Conservation (phyloP, 305 asterid species). For the Fraxinus sp. region DNA sequence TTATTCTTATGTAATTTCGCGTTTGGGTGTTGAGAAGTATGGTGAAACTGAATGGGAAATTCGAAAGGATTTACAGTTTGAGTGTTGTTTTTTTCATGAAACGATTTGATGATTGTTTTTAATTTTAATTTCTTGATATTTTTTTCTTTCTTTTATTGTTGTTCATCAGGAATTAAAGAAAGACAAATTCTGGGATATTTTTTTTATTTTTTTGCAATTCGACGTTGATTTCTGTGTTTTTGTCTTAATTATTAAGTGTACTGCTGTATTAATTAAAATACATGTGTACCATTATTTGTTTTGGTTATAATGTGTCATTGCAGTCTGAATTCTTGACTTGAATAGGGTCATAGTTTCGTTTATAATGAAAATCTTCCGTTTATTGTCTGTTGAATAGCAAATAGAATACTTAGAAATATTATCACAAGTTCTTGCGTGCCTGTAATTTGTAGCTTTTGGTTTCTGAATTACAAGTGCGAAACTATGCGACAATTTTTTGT, state of each 20-base stretch:
- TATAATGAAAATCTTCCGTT: not conserved
- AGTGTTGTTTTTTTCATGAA: conserved; percentile 3
- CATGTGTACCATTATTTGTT: not conserved
- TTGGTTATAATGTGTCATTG: not conserved
- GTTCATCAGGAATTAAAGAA: not conserved
- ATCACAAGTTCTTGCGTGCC: conserved; percentile 15
- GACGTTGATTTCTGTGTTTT: not conserved
- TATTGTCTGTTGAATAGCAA: not conserved
- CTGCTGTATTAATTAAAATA: conserved; percentile 9
- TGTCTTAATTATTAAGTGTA: not conserved
- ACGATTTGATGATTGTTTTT: not conserved
- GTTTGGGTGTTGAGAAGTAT: not conserved
- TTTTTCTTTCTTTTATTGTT: not conserved
- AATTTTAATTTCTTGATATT: not conserved
- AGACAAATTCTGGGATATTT: not conserved
- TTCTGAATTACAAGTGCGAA: not conserved
- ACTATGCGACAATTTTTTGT: not conserved
- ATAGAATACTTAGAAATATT: not conserved
- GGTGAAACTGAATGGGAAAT: not conserved
- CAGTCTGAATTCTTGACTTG: not conserved
- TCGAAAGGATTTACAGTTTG: not conserved
- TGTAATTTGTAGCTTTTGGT: not conserved
- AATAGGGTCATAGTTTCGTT: not conserved
- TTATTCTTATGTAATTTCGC: not conserved
- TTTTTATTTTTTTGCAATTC: not conserved